Evolutionary conservation across 176 grass and related monocot species (phyloP), one percentile per base, ranked within the genome.

Genomic region (Phragmites australis): DNA sequence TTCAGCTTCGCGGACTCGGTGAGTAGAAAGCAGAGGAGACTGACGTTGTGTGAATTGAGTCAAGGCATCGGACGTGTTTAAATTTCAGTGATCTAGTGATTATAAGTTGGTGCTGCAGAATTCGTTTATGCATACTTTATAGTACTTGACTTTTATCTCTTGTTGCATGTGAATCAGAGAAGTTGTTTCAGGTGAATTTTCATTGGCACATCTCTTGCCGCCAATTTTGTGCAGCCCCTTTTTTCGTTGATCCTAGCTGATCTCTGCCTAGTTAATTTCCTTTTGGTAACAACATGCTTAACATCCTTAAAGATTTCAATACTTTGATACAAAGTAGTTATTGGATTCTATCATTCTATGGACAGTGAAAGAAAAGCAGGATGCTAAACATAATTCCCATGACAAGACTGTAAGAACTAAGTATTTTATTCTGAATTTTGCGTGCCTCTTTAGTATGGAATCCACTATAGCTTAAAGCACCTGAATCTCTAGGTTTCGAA

Each of bases 1-100:
- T 57, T 81, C 84, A 59, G 66, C 44, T 63, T 84, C 79, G 59
- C 40, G 5, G 73, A 75, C 73, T 76, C 77, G 76, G 91, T 91
- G 64, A 89, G 90, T 81, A 22, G 8, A 54, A 26, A 52, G 31
- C 47, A 54, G n/a, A 53, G 47, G 21, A 54, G 54, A 0, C 67
- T 52, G 21, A 4, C 18, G 29, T 22, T 29, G 21, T 31, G 42
- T 19, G n/a, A 12, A 61, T 47, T 48, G 3, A 3, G 29, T 49
- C 6, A 15, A 26, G 45, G n/a, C 13, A 0, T 39, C 9, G 4
- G 53, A 11, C 8, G 34, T 34, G 9, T 27, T 5, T 6, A 31
- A 12, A 32, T n/a, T 69, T 71, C 43, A 19, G 13, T 68, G 32
- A 17, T 19, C 17, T 1, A 7, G 31, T 39, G 13, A 62, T 81